Evolutionary conservation across 768 basidiomycete species (phyloP).

Genomic region (Phaeolepiota aurea): DNA sequence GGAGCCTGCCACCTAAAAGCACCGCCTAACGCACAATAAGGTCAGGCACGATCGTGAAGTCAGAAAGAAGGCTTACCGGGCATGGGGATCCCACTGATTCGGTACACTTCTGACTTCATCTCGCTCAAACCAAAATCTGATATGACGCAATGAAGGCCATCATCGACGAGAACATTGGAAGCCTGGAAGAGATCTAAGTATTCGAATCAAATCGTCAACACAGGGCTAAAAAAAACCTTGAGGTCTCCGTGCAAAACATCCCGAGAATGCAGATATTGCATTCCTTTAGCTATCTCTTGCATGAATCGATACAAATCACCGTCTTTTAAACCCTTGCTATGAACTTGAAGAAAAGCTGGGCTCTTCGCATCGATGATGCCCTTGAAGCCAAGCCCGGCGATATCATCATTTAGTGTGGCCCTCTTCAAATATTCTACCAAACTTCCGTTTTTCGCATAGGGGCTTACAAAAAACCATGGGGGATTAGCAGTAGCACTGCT

Average conservation of each 20-base stretch:
- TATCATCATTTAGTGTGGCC: slow-evolving; percentile 14
- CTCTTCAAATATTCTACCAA: slow-evolving; percentile 47
- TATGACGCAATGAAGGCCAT: slow-evolving; percentile 58
- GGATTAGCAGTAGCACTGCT: slow-evolving; percentile 56
- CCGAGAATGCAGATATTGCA: slow-evolving; percentile 68
- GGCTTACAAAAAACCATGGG: slow-evolving; percentile 71
- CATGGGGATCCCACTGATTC: slow-evolving; percentile 53
- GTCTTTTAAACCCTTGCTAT: slow-evolving; percentile 16
- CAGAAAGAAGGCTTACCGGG: too few species aligned
- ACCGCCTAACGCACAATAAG: too few species aligned
- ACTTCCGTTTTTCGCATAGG: slow-evolving; percentile 57
- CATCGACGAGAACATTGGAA: slow-evolving; percentile 70
- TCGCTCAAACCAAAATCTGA: slow-evolving; percentile 81
- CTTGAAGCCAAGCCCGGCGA: neutral
- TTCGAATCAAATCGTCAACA: neutral
- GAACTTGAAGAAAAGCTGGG: neutral
- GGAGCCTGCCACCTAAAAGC: slow-evolving; percentile 69
- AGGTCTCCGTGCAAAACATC: slow-evolving; percentile 76
- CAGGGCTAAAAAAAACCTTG: slow-evolving; percentile 40
- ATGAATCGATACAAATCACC: slow-evolving; percentile 52
- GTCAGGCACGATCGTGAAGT: too few species aligned
- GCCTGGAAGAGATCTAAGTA: slow-evolving; percentile 28
- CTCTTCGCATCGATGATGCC: neutral
- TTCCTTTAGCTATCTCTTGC: slow-evolving; percentile 69
- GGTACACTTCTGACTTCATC: slow-evolving; percentile 64